A percentile compares a stretch with the other conserved stretches of the same genome.
These are phyloP conservation scores for Mortierella sp. DNA, from an alignment of 371 early-diverging fungal species.

Conservation along the genomic window DNA sequence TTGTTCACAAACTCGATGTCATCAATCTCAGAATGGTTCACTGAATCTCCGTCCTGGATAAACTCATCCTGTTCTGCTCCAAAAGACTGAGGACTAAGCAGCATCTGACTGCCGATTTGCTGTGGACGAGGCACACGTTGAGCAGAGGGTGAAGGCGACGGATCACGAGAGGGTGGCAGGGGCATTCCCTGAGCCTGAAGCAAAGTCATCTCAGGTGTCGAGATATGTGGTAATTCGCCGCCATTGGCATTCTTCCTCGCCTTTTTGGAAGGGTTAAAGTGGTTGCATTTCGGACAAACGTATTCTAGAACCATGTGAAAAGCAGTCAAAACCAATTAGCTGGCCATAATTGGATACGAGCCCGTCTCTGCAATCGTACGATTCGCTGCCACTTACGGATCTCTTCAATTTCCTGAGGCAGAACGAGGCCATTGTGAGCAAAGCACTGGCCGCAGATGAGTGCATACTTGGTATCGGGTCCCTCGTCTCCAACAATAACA, in stretches of 20 bases:
- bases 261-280: conserved; percentile 56
- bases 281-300: conserved; percentile 62
- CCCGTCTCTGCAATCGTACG: too few species aligned
- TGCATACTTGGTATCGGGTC: conserved; percentile 88
- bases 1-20: conserved; percentile 48
- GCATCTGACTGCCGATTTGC: background rate
- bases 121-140: conserved; percentile 22
- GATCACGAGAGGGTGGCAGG: conserved; percentile 36
- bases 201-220: conserved; percentile 22
- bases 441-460: conserved; percentile 91
- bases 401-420: conserved; percentile 81
- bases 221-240: background rate
- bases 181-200: conserved; percentile 34
- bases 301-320: conserved; percentile 48
- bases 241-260: conserved; percentile 17
- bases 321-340: background rate
- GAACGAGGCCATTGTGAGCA: conserved; percentile 91
- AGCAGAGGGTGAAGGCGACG: conserved; percentile 33
- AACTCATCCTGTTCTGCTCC: conserved; percentile 7
- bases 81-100: conserved; percentile 9
- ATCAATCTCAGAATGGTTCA: conserved; percentile 27
- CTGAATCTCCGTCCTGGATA: conserved; percentile 4
- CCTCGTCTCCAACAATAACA: conserved; percentile 87
- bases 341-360: too few species aligned
- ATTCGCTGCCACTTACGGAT: conserved; percentile 65